Evolutionary conservation across 2,329 filamentous ascomycete species (phyloP), one percentile per base, ranked within the genome.

Genomic region (Xylaria sp.): DNA sequence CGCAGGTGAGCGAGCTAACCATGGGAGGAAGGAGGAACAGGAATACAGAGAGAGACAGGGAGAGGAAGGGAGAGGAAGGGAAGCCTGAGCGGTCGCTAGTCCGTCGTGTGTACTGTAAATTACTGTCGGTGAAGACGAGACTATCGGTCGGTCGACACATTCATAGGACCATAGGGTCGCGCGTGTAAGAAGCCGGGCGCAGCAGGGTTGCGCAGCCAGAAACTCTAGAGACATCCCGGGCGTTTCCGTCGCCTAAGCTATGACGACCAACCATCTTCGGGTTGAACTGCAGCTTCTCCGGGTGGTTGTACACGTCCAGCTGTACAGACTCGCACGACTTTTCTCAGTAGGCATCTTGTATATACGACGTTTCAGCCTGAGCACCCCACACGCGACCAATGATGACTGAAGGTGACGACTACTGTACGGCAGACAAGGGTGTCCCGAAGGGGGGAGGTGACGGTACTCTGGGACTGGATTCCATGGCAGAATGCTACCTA

Each of bases 291-390:
- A 49, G 36, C 23, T 20, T 55, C n/a, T 48, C 25, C 36, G 9
- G 43, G 43, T 51, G 48, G 28, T 41, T 55, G 51, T 10, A 52
- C 31, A 43, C 25, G 33, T 49, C 41, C 28, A 62, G 13, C n/a
- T 36, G 31, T 58, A 25, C 46, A 48, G 46, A 23, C 46, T 48
- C n/a, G 46, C 46, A 48, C n/a, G 9, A 20, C 46, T 20, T 18
- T 61, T 18, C 41, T n/a, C 18, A 18, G 41, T 46, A 46, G 41
- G 41, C 15, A 4, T 46, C 18, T 46, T 55, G 55, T 56, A 64
- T 56, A 68, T 60, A 58, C 31, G 46, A 59, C 49, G 66, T 65
- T 68, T 68, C 66, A 68, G 62, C 66, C 66, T 57, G 51, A 65
- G 66, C 62, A 61, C 56, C 28, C 48, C 54, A 52, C 61, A 41